Evolutionary conservation across 805 yeast genomes (phyloP).

Genomic region (Candida succiphila): DNA sequence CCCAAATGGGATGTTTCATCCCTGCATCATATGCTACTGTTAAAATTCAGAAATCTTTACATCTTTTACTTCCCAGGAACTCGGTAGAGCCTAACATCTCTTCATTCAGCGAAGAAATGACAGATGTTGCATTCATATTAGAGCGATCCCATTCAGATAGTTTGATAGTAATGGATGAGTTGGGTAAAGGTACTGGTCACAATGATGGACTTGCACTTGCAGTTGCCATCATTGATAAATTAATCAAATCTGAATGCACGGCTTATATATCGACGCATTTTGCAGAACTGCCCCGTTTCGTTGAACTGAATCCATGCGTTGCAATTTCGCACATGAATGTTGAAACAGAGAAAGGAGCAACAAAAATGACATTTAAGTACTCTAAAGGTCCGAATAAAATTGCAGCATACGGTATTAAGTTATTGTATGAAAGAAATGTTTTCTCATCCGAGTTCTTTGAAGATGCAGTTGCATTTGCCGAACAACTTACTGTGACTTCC

Average conservation of each 20-base stretch:
- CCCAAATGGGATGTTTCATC: slow-evolving; percentile 46
- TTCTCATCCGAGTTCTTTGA: slow-evolving; percentile 16
- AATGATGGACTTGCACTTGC: slow-evolving; percentile 46
- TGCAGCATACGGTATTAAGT: slow-evolving; percentile 20
- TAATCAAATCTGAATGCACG: slow-evolving; percentile 18
- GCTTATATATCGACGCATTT: slow-evolving; percentile 37
- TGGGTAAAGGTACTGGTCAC: slow-evolving; percentile 43
- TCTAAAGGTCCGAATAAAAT: slow-evolving; percentile 12
- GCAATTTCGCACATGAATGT: slow-evolving; percentile 27
- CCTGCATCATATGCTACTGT: slow-evolving; percentile 34
- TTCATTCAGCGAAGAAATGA: slow-evolving; percentile 37
- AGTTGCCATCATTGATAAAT: slow-evolving; percentile 29
- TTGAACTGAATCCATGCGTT: slow-evolving; percentile 25
- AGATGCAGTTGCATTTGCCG: slow-evolving; percentile 19
- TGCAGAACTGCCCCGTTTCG: slow-evolving; percentile 26
- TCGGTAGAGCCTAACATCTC: slow-evolving; percentile 25
- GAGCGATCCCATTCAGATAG: slow-evolving; percentile 19
- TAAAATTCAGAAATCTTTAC: slow-evolving; percentile 28
- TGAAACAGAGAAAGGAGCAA: slow-evolving; percentile 5
- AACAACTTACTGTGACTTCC: too few relatives aligned
- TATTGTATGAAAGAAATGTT: slow-evolving; percentile 17
- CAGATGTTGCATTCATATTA: slow-evolving; percentile 34
- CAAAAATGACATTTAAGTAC: slow-evolving; percentile 23
- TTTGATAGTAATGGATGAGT: slow-evolving; percentile 41
- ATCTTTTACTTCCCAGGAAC: slow-evolving; percentile 29